phyloP scores from a whole-genome alignment of 306 rosid species.

The Quercus robur region DNA sequence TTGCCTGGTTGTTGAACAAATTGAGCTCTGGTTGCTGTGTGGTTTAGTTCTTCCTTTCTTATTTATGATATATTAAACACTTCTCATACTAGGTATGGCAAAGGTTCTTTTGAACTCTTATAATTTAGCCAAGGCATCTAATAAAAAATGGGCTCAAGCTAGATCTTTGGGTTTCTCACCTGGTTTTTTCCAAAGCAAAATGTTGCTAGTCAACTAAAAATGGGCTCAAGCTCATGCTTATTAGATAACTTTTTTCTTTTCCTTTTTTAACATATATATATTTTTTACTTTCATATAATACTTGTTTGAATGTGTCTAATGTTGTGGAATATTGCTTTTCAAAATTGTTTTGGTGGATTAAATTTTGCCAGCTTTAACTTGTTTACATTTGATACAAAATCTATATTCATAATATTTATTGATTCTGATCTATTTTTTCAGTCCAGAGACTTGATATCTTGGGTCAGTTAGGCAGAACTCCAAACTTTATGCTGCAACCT shows the following conservation, averaged over 20 bases:
- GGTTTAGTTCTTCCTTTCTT: neutral
- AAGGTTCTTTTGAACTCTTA: neutral
- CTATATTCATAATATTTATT: neutral
- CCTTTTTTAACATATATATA: neutral
- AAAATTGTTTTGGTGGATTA: neutral
- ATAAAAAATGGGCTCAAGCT: neutral
- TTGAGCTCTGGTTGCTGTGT: neutral
- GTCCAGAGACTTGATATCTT: slow-evolving; percentile 40
- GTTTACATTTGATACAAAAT: neutral
- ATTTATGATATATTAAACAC: neutral
- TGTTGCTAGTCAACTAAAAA: neutral
- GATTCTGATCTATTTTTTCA: slow-evolving; percentile 26
- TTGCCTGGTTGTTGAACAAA: neutral
- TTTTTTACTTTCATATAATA: neutral
- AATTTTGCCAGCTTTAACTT: neutral
- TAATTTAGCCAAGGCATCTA: neutral
- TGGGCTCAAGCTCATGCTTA: too few species aligned
- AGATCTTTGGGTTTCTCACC: neutral
- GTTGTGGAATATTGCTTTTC: neutral
- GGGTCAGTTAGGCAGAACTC: slow-evolving; percentile 40
- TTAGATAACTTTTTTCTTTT: too few species aligned
- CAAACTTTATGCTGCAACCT: slow-evolving; percentile 47
- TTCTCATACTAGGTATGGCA: neutral
- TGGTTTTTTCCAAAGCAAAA: neutral
- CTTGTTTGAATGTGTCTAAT: neutral